Evolutionary conservation across 2,329 filamentous ascomycete species (phyloP).

Genomic region (Verticillium zaregamsianum): DNA sequence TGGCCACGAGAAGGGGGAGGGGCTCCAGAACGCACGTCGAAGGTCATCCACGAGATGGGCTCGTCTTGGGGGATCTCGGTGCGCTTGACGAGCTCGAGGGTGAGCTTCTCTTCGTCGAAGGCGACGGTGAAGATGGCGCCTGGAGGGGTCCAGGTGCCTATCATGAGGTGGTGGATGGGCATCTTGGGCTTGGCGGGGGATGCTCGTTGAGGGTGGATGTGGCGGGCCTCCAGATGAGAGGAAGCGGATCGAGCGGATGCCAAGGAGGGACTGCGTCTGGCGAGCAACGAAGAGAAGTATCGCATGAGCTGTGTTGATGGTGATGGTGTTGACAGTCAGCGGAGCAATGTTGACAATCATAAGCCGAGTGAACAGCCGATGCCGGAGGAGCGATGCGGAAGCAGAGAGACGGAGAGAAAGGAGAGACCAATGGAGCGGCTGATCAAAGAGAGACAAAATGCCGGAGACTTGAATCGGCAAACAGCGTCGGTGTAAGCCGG

Average conservation of each 20-base stretch:
- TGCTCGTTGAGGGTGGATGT: background rate
- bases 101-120: slow-evolving; percentile 78
- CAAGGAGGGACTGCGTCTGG: background rate
- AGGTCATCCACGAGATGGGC: slow-evolving; percentile 92
- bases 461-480: background rate
- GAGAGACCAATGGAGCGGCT: background rate
- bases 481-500: background rate
- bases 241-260: background rate
- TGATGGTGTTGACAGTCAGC: background rate
- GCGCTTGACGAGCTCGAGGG: slow-evolving; percentile 71
- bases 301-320: background rate
- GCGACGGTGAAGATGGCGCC: slow-evolving; percentile 86
- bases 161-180: slow-evolving; percentile 82
- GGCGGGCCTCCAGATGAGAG: background rate
- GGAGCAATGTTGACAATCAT: background rate
- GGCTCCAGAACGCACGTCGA: slow-evolving; percentile 58
- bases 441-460: background rate
- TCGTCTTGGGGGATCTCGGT: slow-evolving; percentile 79
- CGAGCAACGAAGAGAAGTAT: background rate
- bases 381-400: background rate
- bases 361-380: background rate
- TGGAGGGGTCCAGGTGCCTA: slow-evolving; percentile 86
- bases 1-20: background rate
- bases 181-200: slow-evolving; percentile 40
- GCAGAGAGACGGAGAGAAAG: background rate